phyloP scores from a whole-genome alignment of 257 asterid species.

The Solanum pimpinellifolium region DNA sequence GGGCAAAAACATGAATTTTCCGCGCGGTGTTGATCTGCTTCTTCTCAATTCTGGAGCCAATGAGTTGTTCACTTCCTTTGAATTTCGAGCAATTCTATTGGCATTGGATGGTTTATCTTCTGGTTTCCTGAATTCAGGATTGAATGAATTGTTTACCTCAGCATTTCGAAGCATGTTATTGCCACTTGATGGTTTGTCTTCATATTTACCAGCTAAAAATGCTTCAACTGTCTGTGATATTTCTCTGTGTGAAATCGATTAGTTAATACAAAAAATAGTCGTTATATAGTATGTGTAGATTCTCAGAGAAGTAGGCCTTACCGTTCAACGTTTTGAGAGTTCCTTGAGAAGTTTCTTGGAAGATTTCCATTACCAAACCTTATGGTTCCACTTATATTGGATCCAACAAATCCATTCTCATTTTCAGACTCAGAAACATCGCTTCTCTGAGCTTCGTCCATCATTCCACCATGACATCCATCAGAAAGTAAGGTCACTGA shows the following conservation, averaged over 20 bases:
- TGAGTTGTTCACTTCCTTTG: conserved; percentile 25
- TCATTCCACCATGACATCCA: conserved; percentile 13
- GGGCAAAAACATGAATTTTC: conserved; percentile 44
- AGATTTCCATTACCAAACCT: conserved; percentile 41
- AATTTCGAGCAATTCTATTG: not conserved
- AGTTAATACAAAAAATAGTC: not conserved
- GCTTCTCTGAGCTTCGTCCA: conserved; percentile 29
- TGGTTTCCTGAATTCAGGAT: conserved; percentile 16
- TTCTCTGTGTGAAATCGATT: conserved; percentile 30
- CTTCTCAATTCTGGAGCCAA: conserved; percentile 31
- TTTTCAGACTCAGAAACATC: conserved; percentile 48
- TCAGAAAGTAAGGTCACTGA: conserved; percentile 28
- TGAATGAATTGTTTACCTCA: conserved; percentile 30
- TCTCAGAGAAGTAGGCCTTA: conserved; percentile 7
- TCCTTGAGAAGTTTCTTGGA: conserved; percentile 39
- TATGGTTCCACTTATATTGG: conserved; percentile 19
- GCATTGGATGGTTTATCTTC: not conserved
- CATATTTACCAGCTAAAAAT: conserved; percentile 24
- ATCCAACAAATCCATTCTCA: conserved; percentile 20
- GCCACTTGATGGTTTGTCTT: conserved; percentile 21
- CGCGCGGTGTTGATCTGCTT: conserved; percentile 86
- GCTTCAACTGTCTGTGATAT: conserved; percentile 25
- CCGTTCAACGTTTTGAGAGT: conserved; percentile 82
- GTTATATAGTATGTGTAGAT: not conserved
- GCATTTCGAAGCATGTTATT: conserved; percentile 16